A percentile compares a stretch with the other conserved stretches of the same genome.
phyloP scores from a whole-genome alignment of 2,329 filamentous ascomycete genomes.

The Stemphylium beticola region DNA sequence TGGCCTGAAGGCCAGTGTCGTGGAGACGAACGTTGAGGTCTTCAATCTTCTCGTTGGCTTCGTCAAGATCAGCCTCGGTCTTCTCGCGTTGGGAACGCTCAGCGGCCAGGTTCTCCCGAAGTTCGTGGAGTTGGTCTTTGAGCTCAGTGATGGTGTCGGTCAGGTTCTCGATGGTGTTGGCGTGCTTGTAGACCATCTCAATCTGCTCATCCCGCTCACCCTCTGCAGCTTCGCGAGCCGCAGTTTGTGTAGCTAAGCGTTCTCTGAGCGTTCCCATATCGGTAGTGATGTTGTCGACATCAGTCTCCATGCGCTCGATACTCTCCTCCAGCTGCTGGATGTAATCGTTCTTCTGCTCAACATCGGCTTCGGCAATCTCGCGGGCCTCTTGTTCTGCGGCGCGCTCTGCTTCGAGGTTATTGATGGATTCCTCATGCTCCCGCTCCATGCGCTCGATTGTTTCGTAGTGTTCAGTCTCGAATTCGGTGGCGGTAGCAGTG shows the following conservation, averaged over 20 bases:
- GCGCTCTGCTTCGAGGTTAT: conserved; percentile 47
- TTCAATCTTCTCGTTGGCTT: conserved; percentile 50
- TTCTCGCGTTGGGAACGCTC: conserved; percentile 53
- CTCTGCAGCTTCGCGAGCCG: conserved; percentile 44
- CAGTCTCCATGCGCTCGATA: conserved; percentile 45
- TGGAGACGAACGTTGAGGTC: conserved; percentile 50
- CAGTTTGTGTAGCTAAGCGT: conserved; percentile 43
- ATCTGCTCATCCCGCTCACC: conserved; percentile 47
- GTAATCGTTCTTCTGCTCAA: conserved; percentile 45
- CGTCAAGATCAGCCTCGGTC: conserved; percentile 53
- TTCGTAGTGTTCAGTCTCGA: conserved; percentile 49
- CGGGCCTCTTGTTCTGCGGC: conserved; percentile 47
- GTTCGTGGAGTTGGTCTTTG: conserved; percentile 46
- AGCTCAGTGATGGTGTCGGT: conserved; percentile 47
- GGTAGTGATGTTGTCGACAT: conserved; percentile 41
- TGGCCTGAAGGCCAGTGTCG: conserved; percentile 53
- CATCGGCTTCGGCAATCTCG: conserved; percentile 48
- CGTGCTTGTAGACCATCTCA: conserved; percentile 43
- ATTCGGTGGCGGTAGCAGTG: conserved; percentile 45
- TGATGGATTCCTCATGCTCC: conserved; percentile 46
- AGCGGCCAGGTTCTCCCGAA: conserved; percentile 47
- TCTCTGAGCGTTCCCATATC: conserved; percentile 44
- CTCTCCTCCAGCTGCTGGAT: conserved; percentile 51
- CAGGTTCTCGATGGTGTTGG: conserved; percentile 41
- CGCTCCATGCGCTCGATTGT: conserved; percentile 48